Evolutionary conservation across 768 basidiomycete genomes (phyloP).

Genomic region (Tylopilus intermedius): DNA sequence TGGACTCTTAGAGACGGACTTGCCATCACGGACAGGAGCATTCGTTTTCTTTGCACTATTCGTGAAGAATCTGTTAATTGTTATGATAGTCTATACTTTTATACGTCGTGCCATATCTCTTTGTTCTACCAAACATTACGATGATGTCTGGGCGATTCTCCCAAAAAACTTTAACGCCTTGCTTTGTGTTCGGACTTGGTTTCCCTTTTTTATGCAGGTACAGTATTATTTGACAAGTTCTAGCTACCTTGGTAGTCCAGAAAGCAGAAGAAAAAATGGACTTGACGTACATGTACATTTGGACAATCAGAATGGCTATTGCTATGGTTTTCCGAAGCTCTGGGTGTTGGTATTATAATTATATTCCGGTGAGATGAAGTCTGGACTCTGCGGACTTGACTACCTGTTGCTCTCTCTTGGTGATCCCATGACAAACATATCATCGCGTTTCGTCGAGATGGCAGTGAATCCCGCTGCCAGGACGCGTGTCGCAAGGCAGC

Average conservation of each 20-base stretch:
- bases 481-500: not conserved
- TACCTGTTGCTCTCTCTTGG: not conserved
- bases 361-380: not conserved
- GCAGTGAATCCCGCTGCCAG: not conserved
- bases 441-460: not conserved
- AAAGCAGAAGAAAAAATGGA: constrained; percentile 80
- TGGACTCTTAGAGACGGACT: constrained; percentile 28
- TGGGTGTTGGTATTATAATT: not conserved
- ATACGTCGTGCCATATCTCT: constrained; percentile 19
- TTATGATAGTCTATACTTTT: constrained; percentile 28
- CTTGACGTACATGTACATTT: constrained; percentile 64
- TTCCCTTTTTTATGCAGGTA: constrained; percentile 5
- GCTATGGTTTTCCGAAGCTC: not conserved
- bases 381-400: not conserved
- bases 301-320: constrained; percentile 2
- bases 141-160: not conserved
- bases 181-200: constrained; percentile 7
- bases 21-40: constrained; percentile 15
- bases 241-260: constrained; percentile 20
- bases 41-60: constrained; percentile 4
- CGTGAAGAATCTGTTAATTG: constrained; percentile 19
- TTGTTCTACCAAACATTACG: constrained; percentile 3
- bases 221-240: constrained; percentile 6
- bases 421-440: not conserved
- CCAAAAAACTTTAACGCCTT: not conserved